phyloP scores from a whole-genome alignment of 2,329 filamentous ascomycete species.

The Fusarium nygamai region DNA sequence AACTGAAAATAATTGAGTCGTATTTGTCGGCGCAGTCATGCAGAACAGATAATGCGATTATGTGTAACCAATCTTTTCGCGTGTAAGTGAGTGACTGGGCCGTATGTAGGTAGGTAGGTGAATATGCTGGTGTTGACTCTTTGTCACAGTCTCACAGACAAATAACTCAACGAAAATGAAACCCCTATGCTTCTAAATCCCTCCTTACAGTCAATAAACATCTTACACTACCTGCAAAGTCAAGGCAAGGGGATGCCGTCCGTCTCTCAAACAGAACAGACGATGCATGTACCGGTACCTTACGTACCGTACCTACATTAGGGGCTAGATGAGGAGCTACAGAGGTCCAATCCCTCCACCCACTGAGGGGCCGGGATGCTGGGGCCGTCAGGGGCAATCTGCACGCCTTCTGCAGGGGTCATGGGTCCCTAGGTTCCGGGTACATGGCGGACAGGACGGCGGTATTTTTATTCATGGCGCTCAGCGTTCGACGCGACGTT shows the following conservation, averaged over 20 bases:
- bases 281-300: constrained; percentile 6
- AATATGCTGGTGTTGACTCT: background rate
- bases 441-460: constrained; percentile 16
- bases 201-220: background rate
- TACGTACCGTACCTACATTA: constrained; percentile 38
- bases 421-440: constrained; percentile 13
- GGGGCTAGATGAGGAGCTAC: constrained; percentile 36
- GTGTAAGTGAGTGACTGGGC: background rate
- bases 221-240: background rate
- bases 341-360: constrained; percentile 15
- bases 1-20: constrained; percentile 5
- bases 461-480: background rate
- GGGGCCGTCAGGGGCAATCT: constrained; percentile 40
- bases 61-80: background rate
- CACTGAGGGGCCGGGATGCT: constrained; percentile 18
- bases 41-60: constrained; percentile 7
- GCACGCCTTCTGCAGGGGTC: constrained; percentile 29
- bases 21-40: background rate
- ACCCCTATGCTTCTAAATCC: background rate
- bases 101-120: background rate
- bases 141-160: background rate
- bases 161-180: background rate
- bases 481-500: constrained; percentile 7
- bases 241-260: constrained; percentile 7
- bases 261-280: background rate